Conservation (phyloP, 805 yeast species). For the Danielia oregonensis region DNA sequence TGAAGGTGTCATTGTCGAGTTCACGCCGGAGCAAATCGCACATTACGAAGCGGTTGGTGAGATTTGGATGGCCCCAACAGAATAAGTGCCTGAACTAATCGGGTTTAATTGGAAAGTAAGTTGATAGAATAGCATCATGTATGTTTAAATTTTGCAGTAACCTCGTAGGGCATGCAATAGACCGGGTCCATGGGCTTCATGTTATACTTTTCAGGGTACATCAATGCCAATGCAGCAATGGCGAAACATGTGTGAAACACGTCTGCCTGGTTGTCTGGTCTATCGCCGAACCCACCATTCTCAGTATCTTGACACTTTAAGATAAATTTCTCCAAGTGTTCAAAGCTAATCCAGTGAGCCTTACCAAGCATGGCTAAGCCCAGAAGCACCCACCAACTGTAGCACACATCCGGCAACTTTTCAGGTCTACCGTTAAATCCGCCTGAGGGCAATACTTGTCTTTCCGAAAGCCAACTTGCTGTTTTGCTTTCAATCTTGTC, state of each 20-base stretch:
- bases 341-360: slow-evolving; percentile 73
- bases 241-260: slow-evolving; percentile 93
- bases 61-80: slow-evolving; percentile 40
- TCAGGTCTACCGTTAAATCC: slow-evolving; percentile 97
- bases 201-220: slow-evolving; percentile 51
- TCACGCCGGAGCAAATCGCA: slow-evolving; percentile 24
- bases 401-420: slow-evolving; percentile 95
- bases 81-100: too few relatives aligned
- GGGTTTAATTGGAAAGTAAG: neutral
- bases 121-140: too few relatives aligned
- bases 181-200: slow-evolving; percentile 74
- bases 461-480: slow-evolving; percentile 85
- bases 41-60: slow-evolving; percentile 45
- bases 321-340: slow-evolving; percentile 62
- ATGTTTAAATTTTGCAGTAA: slow-evolving; percentile 24
- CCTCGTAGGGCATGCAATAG: slow-evolving; percentile 72
- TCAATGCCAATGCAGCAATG: slow-evolving; percentile 76
- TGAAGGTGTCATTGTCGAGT: slow-evolving; percentile 44
- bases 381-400: slow-evolving; percentile 95
- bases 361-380: slow-evolving; percentile 63
- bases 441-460: slow-evolving; percentile 75
- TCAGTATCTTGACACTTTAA: slow-evolving; percentile 71
- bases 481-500: slow-evolving; percentile 50
- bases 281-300: slow-evolving; percentile 87
- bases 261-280: slow-evolving; percentile 88